Conservation (phyloP, 768 basidiomycete species). For the Auricularia cornea region DNA sequence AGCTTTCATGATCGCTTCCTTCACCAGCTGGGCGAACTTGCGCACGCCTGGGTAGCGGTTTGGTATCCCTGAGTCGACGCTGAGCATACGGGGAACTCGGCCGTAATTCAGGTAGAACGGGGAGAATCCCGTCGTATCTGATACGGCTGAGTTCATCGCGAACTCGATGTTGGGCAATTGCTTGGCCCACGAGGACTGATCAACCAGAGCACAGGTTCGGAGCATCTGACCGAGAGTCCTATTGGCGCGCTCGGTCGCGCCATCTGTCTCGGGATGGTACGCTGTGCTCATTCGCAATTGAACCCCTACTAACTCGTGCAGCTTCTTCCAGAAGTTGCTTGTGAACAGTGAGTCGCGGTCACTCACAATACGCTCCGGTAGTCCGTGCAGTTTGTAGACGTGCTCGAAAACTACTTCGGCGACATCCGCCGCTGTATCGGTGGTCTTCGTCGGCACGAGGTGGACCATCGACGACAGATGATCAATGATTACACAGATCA, state of each 20-base stretch:
- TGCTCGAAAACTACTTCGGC: constrained; percentile 23
- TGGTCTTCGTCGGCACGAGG: constrained; percentile 21
- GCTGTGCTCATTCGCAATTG: constrained; percentile 27
- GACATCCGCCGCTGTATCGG: constrained; percentile 15
- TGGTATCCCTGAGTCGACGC: not conserved
- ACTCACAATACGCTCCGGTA: constrained; percentile 23
- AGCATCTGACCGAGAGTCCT: constrained; percentile 25
- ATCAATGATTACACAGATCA: constrained; percentile 23
- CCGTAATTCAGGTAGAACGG: constrained; percentile 15
- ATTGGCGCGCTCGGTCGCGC: constrained; percentile 28
- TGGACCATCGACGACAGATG: constrained; percentile 24
- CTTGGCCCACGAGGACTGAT: constrained; percentile 24
- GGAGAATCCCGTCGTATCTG: constrained; percentile 23
- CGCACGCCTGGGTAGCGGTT: constrained; percentile 17
- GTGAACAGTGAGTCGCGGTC: constrained; percentile 31
- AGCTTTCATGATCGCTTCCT: constrained; percentile 15
- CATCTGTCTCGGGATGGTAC: constrained; percentile 38
- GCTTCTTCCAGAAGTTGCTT: constrained; percentile 25
- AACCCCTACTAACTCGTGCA: constrained; percentile 21
- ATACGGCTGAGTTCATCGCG: constrained; percentile 28
- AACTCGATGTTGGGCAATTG: constrained; percentile 28
- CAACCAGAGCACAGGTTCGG: constrained; percentile 11
- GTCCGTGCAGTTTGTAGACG: constrained; percentile 23
- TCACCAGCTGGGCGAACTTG: constrained; percentile 17
- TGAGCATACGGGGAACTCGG: constrained; percentile 5